Base-by-base conservation (phyloP, 1,284 basidiomycete species). In the Vanrija sp. region DNA sequence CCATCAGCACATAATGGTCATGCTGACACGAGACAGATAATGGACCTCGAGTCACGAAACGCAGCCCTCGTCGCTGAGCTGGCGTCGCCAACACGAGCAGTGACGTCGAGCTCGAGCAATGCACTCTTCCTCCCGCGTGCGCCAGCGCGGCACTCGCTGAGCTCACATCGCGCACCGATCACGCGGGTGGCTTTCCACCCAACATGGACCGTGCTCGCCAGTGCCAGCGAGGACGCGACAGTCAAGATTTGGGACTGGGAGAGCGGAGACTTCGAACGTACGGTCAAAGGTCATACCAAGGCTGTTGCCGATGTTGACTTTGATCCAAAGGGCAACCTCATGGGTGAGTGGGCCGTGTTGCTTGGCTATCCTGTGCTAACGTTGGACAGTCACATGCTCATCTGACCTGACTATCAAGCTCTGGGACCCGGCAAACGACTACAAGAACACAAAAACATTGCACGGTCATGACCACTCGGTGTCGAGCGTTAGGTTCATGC, bases 171-270 rank as follows among this genome's bases (percentile, higher is more conserved):
- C 49, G 79, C 84, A 57, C 87, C 80, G 73, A 76, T 94, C 57
- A 90, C 87, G 19, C 80, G 84, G 44, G 83, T 94, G 43, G 84
- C 88, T 3, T 95, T 95, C 73, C 91, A 95, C 72, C 92, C 91
- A 0, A 81, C 85, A 28, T 94, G 90, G 78, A 90, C 86, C 40
- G 80, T 89, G 15, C 75, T 94, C 29, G 91, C 88, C 10, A 88
- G 86, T 28, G 90, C 89, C 6, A 89, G 87, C 64, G 91, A 93
- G 69, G 91, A 95, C 69, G 81, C 88, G 38, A 91, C 86, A 2
- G 83, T 94, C 65, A 94, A 94, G 78, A 84, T 95, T 49, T 94
- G 91, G 91, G 91, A 95, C 71, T 95, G 91, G 91, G 91, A 95
- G 72, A 88, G 88, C 39, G 91, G 91, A 25, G 91, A 94, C 63